Percentiles rank a stretch among this genome's conserved stretches.
Evolutionary conservation across 805 yeast genomes (phyloP).

Genomic region (Saccharomycopsis amapae): DNA sequence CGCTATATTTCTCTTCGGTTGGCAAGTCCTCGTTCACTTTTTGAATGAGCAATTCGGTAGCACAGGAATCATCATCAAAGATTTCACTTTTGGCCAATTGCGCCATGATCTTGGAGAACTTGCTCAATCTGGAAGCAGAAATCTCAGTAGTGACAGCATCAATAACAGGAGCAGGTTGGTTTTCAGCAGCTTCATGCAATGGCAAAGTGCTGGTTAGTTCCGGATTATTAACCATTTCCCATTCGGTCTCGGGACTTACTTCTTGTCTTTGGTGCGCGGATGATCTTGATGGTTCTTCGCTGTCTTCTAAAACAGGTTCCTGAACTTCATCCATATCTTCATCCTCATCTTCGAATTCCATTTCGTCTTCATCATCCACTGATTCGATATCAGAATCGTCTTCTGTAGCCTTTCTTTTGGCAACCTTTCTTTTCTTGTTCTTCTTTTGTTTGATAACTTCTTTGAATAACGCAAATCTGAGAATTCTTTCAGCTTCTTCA

Average conservation of each 20-base stretch:
- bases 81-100: constrained; percentile 37
- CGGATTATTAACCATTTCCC: constrained; percentile 10
- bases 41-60: constrained; percentile 31
- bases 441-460: constrained; percentile 45
- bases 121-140: constrained; percentile 43
- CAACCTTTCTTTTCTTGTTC: constrained; percentile 25
- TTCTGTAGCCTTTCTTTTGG: constrained; percentile 25
- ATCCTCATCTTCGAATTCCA: constrained; percentile 21
- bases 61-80: constrained; percentile 39
- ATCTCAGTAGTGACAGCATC: constrained; percentile 28
- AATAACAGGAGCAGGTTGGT: not conserved
- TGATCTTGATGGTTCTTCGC: constrained; percentile 3
- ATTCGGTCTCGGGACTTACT: constrained; percentile 5
- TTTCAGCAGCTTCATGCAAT: not conserved
- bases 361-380: constrained; percentile 23
- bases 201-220: not conserved
- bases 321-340: constrained; percentile 21
- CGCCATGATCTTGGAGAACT: constrained; percentile 42
- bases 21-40: constrained; percentile 38
- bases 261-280: not conserved
- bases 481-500: constrained; percentile 71
- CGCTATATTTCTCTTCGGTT: constrained; percentile 42
- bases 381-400: constrained; percentile 27
- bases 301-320: constrained; percentile 6
- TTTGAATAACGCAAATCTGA: constrained; percentile 80